Percentiles rank a stretch among this genome's conserved stretches.
phyloP scores from a whole-genome alignment of 106 monocot genomes.

The Dioscorea alata region DNA sequence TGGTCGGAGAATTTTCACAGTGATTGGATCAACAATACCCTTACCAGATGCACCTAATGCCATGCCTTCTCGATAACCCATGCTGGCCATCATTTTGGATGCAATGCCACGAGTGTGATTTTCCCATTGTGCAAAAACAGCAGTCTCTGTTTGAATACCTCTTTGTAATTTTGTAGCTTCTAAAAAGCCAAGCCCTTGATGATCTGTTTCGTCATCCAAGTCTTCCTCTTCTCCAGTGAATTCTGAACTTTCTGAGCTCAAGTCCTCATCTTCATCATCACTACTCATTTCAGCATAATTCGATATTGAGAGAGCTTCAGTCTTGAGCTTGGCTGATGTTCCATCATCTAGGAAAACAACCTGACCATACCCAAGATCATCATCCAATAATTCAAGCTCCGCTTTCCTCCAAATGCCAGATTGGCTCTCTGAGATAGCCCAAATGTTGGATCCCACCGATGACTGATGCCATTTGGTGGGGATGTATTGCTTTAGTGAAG shows the following conservation, averaged over 20 bases:
- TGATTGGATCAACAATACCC: conserved; percentile 70
- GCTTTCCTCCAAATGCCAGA: conserved; percentile 79
- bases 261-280: conserved; percentile 24
- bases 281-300: conserved; percentile 57
- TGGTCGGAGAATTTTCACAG: conserved; percentile 63
- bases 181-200: conserved; percentile 65
- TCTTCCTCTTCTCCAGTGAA: conserved; percentile 45
- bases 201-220: conserved; percentile 11
- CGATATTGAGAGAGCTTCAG: conserved; percentile 51
- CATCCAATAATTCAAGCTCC: conserved; percentile 84
- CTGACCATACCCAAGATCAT: conserved; percentile 43
- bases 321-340: conserved; percentile 45
- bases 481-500: conserved; percentile 63
- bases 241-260: conserved; percentile 21
- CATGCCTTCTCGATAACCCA: conserved; percentile 93
- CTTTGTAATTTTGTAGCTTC: conserved; percentile 40
- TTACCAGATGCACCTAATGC: conserved; percentile 84
- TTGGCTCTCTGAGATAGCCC: conserved; percentile 36
- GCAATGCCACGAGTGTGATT: conserved; percentile 90
- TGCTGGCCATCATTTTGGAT: conserved; percentile 97
- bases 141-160: conserved; percentile 82
- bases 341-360: conserved; percentile 77
- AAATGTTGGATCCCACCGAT: conserved; percentile 67
- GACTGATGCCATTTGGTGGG: conserved; percentile 70
- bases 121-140: conserved; percentile 91